Conservation (phyloP, 1,284 basidiomycete genomes). For the Porogramme epimiltina region DNA sequence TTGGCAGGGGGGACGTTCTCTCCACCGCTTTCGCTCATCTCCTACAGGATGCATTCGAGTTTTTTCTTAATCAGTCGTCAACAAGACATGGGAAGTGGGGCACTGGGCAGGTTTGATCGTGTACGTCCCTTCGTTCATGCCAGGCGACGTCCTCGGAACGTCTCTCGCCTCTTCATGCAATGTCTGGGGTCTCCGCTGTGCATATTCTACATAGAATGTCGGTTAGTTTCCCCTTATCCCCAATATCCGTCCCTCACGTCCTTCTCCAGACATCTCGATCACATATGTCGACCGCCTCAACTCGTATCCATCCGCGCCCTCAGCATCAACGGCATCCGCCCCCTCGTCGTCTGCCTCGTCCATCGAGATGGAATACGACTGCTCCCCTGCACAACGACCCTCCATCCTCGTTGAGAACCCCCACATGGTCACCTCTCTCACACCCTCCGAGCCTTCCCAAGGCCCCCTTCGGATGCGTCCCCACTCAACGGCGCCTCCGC, state of each 20-base stretch:
- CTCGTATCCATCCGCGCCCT: slow-evolving; percentile 53
- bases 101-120: slow-evolving; percentile 70
- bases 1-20: slow-evolving; percentile 80
- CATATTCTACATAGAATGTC: slow-evolving; percentile 80
- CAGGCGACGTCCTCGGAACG: not conserved
- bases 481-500: slow-evolving; percentile 8
- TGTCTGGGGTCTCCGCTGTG: slow-evolving; percentile 64
- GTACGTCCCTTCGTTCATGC: slow-evolving; percentile 46
- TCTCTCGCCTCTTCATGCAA: not conserved
- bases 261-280: slow-evolving; percentile 60
- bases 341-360: slow-evolving; percentile 18
- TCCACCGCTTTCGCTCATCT: slow-evolving; percentile 81
- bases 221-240: slow-evolving; percentile 39
- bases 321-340: slow-evolving; percentile 38
- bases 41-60: slow-evolving; percentile 72
- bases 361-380: slow-evolving; percentile 9
- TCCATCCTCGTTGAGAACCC: slow-evolving; percentile 8
- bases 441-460: not conserved
- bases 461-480: not conserved
- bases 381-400: not conserved
- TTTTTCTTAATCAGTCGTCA: slow-evolving; percentile 47
- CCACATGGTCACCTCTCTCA: not conserved
- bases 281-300: slow-evolving; percentile 71
- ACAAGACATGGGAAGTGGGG: slow-evolving; percentile 47
- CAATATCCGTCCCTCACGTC: not conserved